These are phyloP conservation scores for Aristolochia contorta DNA, from an alignment of 164 flowering plant species.

Conservation along the genomic window DNA sequence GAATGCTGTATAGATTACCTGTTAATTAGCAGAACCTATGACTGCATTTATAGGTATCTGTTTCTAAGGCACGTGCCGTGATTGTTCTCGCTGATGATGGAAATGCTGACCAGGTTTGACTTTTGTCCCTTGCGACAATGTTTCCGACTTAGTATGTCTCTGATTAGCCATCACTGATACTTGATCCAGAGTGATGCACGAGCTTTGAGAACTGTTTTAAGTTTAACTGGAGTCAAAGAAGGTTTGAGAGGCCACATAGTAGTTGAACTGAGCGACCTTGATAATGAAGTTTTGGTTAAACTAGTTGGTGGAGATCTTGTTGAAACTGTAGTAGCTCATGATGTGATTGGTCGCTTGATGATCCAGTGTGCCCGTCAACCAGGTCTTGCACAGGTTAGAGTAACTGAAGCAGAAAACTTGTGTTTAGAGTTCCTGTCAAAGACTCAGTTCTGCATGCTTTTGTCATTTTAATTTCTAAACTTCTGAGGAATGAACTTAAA, in stretches of 20 bases:
- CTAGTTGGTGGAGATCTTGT: conserved; percentile 84
- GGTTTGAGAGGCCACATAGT: conserved; percentile 78
- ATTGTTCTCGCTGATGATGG: conserved; percentile 82
- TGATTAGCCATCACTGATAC: background rate
- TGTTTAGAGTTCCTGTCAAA: background rate
- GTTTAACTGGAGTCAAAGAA: conserved; percentile 77
- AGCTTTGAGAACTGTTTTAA: conserved; percentile 71
- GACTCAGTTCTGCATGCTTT: background rate
- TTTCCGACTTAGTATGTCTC: too few relatives aligned
- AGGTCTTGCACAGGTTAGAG: conserved; percentile 78
- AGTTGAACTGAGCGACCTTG: conserved; percentile 84
- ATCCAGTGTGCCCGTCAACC: conserved; percentile 92
- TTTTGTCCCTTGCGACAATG: background rate
- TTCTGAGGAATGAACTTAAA: too few relatives aligned
- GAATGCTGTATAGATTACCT: too few relatives aligned
- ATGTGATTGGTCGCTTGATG: conserved; percentile 91
- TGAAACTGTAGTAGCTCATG: conserved; percentile 89
- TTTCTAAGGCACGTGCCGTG: conserved; percentile 80
- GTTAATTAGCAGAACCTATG: too few relatives aligned
- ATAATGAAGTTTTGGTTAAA: conserved; percentile 78
- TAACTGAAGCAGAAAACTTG: conserved; percentile 1
- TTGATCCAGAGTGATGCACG: conserved; percentile 70
- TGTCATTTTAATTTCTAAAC: background rate
- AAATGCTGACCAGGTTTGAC: conserved; percentile 75
- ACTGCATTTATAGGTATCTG: conserved; percentile 48